Conservation (phyloP, 495 filamentous ascomycete genomes). For the Penicillium simplicissimum region DNA sequence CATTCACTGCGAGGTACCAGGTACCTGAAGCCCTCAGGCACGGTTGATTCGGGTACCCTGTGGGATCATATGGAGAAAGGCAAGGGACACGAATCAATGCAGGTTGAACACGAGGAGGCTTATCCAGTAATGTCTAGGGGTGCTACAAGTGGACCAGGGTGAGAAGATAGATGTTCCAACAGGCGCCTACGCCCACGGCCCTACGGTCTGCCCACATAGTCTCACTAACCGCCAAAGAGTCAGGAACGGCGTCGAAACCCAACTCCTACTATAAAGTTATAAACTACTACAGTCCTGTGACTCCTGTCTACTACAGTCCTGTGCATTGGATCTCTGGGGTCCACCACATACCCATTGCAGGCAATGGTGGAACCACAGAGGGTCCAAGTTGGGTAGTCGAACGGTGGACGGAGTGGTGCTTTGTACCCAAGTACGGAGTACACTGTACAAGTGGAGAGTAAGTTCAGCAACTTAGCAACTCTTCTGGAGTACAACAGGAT, state of each 20-base stretch:
- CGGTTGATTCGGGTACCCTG: not conserved
- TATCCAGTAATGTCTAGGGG: not conserved
- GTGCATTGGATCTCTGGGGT: conserved; percentile 2
- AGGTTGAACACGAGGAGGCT: not conserved
- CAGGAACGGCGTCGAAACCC: conserved; percentile 2
- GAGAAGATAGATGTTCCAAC: conserved; percentile 14
- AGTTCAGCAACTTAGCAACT: no score
- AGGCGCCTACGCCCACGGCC: conserved; percentile 8
- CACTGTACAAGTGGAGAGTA: no score
- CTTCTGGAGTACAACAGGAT: not conserved
- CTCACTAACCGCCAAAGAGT: not conserved
- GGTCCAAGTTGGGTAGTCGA: not conserved
- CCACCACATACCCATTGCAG: conserved; percentile 11
- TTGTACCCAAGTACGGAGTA: conserved; percentile 12
- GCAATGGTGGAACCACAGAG: conserved; percentile 1
- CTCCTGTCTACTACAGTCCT: no score
- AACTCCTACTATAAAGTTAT: conserved; percentile 1
- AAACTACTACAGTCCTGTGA: no score
- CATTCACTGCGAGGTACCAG: not conserved
- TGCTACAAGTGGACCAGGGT: conserved; percentile 9
- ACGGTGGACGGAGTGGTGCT: conserved; percentile 3
- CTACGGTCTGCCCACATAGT: not conserved
- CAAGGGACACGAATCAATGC: not conserved
- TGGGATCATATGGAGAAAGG: not conserved
- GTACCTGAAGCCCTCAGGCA: not conserved